These are phyloP conservation scores for barley (Hordeum vulgare) DNA, from an alignment of 176 grass and related monocot species.

Conservation along the genomic window MorexV3_pseudomolecules_assembly NC_058518.1:370117501-370118000, in stretches of 20 bases:
- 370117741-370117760: slow-evolving; percentile 20
- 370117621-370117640: background rate
- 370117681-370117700: slow-evolving; percentile 50
- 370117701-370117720: slow-evolving; percentile 46
- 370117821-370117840: background rate
- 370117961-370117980: background rate
- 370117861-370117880: background rate
- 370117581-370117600: slow-evolving; percentile 50
- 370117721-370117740: slow-evolving; percentile 11
- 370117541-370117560: slow-evolving; percentile 67
- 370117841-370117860: background rate
- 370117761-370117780: slow-evolving; percentile 38
- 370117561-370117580: slow-evolving; percentile 65
- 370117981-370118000: background rate
- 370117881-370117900: background rate
- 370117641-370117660: slow-evolving; percentile 43
- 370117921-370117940: background rate
- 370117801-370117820: background rate
- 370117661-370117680: slow-evolving; percentile 55
- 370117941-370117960: background rate
- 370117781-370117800: background rate
- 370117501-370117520: slow-evolving; percentile 77
- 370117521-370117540: slow-evolving; percentile 44
- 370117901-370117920: background rate
- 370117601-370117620: slow-evolving; percentile 13